phyloP scores from a whole-genome alignment of 352 stramenopile genomes.

The Globisporangium cylindrosporum region DNA sequence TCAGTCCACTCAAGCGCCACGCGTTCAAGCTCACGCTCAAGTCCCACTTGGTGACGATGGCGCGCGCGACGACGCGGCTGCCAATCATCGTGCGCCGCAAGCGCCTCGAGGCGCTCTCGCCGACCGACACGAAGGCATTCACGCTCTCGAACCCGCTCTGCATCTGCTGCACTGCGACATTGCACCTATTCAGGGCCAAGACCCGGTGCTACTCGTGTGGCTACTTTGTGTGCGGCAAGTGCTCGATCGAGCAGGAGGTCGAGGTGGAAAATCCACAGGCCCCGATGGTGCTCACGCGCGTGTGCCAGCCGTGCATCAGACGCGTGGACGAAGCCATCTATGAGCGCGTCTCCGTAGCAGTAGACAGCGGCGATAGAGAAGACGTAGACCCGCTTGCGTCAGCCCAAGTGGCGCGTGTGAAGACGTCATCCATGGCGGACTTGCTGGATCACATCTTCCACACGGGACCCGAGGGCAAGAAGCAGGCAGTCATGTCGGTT shows the following conservation, averaged over 20 bases:
- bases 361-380: not conserved
- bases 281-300: slow-evolving; percentile 35
- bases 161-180: slow-evolving; percentile 40
- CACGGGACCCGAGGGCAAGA: slow-evolving; percentile 21
- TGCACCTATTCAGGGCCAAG: slow-evolving; percentile 30
- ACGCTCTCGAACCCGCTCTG: slow-evolving; percentile 29
- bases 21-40: slow-evolving; percentile 21
- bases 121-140: slow-evolving; percentile 25
- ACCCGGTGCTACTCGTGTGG: slow-evolving; percentile 42
- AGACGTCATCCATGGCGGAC: slow-evolving; percentile 23
- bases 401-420: slow-evolving; percentile 15
- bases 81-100: slow-evolving; percentile 38
- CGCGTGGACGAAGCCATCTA: slow-evolving; percentile 44
- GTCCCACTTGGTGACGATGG: slow-evolving; percentile 22
- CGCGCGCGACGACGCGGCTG: slow-evolving; percentile 26
- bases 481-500: slow-evolving; percentile 31
- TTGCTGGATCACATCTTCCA: slow-evolving; percentile 24
- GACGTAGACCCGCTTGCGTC: not conserved
- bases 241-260: slow-evolving; percentile 37
- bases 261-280: slow-evolving; percentile 20
- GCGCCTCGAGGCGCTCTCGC: slow-evolving; percentile 42
- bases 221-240: slow-evolving; percentile 54
- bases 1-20: slow-evolving; percentile 19
- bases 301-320: slow-evolving; percentile 44
- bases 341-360: slow-evolving; percentile 15